Conservation (phyloP, 345 rosid genomes). For the Stellera chamaejasme region DNA sequence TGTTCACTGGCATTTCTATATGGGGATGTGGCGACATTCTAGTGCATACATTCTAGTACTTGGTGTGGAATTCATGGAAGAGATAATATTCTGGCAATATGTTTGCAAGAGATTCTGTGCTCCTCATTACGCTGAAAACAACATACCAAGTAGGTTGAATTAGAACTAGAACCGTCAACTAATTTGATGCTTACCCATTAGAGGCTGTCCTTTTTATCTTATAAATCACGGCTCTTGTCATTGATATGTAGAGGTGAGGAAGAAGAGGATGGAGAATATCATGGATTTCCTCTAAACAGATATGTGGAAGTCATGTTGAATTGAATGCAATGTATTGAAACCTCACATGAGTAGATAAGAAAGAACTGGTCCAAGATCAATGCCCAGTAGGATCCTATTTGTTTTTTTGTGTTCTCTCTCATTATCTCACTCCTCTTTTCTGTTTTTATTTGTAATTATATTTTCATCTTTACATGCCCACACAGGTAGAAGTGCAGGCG, state of each 20-base stretch:
- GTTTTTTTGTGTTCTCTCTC: no score
- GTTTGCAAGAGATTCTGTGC: no score
- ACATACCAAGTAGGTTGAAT: neutral
- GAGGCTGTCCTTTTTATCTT: no score
- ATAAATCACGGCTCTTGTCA: neutral
- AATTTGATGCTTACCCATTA: neutral
- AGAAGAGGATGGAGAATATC: constrained; percentile 1
- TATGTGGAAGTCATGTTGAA: neutral
- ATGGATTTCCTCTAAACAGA: neutral
- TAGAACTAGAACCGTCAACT: neutral
- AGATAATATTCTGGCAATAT: no score
- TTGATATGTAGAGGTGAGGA: constrained; percentile 2
- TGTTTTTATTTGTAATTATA: no score
- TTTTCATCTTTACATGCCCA: no score
- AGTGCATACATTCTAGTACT: no score
- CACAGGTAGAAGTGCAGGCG: constrained; percentile 7
- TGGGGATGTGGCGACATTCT: no score
- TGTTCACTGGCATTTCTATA: no score
- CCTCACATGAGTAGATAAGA: constrained; percentile 13
- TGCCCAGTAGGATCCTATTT: constrained; percentile 2
- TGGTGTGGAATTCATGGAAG: no score
- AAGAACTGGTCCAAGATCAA: constrained; percentile 15
- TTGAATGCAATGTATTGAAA: neutral
- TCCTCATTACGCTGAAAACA: neutral
- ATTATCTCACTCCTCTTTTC: no score